Base-by-base conservation (phyloP, 2,329 filamentous ascomycete species). In the Boeremia lycopersici region DNA sequence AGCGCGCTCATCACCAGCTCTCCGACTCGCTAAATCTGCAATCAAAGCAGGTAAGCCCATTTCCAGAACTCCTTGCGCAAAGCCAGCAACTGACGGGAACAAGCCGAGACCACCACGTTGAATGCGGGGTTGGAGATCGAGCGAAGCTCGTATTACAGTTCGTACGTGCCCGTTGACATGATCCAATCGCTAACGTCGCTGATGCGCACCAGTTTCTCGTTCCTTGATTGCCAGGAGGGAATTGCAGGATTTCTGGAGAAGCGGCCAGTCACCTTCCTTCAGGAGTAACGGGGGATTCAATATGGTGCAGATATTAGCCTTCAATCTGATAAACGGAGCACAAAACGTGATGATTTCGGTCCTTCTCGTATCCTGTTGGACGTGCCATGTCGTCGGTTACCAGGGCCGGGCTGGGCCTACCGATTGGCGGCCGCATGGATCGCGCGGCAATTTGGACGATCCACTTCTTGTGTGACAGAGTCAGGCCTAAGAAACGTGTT, bases 1-100 rank as follows among this genome's bases (percentile, higher is more conserved):
- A 11, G 61, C 64, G 8, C 73, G 76, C 48, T 78, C 77, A 2
- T 71, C 65, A 33, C 74, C 78, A 17, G 77, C 77, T 10, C 62
- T 78, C 28, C 67, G 70, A 51, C 64, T 78, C 47, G 79, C 76
- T 9, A 81, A 81, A 62, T 72, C 79, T 57, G 77, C 78, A 4
- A 69, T 81, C 10, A 65, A 76, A 29, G 74, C 73, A 28, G 75
- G 77, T 78, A 64, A 67, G 72, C 57, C 33, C 33, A 33, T 19
- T 29, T 51, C 29, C 23, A 31, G 33, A 46, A 30, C 30, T 33
- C 35, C 26, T 10, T 42, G 38, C 31, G 25, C 48, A 45, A 53
- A 42, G 47, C 56, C 57, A 62, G 33, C 56, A 35, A 46, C 57
- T 69, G 48, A 63, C 48, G 29, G 38, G 47, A 33, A 31, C n/a